Base-by-base conservation (phyloP, 208 protist species). In the Leishmania martiniquensis region DNA sequence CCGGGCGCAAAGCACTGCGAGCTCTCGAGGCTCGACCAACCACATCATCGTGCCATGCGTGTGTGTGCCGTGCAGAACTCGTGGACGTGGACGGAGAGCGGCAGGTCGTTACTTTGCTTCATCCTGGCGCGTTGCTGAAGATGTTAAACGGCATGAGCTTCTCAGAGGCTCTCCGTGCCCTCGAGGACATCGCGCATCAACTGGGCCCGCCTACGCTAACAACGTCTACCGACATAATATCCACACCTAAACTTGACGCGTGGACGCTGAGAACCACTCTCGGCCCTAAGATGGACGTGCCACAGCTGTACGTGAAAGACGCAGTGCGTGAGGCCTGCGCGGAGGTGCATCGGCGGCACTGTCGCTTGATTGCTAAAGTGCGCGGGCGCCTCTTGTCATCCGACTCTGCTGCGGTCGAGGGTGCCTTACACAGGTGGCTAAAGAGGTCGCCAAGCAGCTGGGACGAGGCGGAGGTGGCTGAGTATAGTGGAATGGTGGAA, bases 401-500 rank as follows among this genome's bases (percentile, higher is more conserved):
- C 2, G 82, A 92, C 42, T n/a, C 82, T 3, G 42, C 47, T 9
- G 76, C 74, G 0, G 73, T 85, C 17, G 82, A 85, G 37, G 73
- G 12, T 25, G 39, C 57, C 37, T 70, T 78, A 52, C 25, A 73
- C 32, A 37, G 17, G 65, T 75, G 76, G 74, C 73, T 78, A 17
- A 47, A 57, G 10, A 47, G 15, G 22, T 51, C 71, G 20, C 20
- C 44, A 4, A 12, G 3, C n/a, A 72, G 54, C 34, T 71, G 67
- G 37, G 63, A 54, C 59, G 81, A 81, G 4, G 52, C 34, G n/a
- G 81, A 63, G 4, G 76, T 75, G 49, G 77, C 77, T 6, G 52
- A 75, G 63, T 97, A 93, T 75, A 78, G 85, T 10, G 88, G 90
- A 9, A 74, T 92, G 37, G 84, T 95, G 29, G 88, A 95, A 70